Evolutionary conservation across 805 yeast species (phyloP).

Genomic region (Saccharomyces kudriavzevii): DNA sequence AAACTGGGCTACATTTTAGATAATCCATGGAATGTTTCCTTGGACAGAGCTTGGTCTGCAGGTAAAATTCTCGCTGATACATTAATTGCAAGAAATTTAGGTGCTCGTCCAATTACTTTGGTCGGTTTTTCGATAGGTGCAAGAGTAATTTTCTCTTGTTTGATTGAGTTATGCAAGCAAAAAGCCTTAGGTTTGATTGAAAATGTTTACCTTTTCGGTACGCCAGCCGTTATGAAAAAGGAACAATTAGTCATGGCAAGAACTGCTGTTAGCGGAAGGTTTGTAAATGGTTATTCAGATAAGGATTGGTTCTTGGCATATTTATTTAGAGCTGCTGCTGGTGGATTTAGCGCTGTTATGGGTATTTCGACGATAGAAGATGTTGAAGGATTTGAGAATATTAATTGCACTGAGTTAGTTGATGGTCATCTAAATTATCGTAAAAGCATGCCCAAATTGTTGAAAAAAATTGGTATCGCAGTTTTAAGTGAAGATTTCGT

Average conservation of each 20-base stretch:
- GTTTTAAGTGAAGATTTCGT: conserved; percentile 84
- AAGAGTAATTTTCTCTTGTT: conserved; percentile 81
- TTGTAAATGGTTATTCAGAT: conserved; percentile 81
- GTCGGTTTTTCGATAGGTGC: conserved; percentile 94
- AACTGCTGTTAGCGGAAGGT: conserved; percentile 81
- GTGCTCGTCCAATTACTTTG: conserved; percentile 83
- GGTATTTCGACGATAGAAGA: conserved; percentile 74
- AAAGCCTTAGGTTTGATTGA: conserved; percentile 87
- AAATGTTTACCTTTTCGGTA: conserved; percentile 79
- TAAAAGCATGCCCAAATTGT: conserved; percentile 78
- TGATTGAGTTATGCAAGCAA: conserved; percentile 72
- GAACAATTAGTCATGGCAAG: conserved; percentile 75
- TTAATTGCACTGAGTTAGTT: conserved; percentile 78
- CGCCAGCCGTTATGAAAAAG: conserved; percentile 71
- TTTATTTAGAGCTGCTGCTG: conserved; percentile 88
- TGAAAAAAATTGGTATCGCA: conserved; percentile 65
- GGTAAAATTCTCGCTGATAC: conserved; percentile 90
- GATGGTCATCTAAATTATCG: conserved; percentile 98
- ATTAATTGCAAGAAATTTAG: conserved; percentile 74
- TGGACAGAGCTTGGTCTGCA: conserved; percentile 96
- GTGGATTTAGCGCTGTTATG: conserved; percentile 85
- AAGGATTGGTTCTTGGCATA: conserved; percentile 97
- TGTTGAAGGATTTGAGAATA: conserved; percentile 64
- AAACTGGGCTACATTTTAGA: conserved; percentile 84
- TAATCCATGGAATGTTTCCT: conserved; percentile 96